Evolutionary conservation across 148 eudicot genomes (phyloP), one percentile per base, ranked within the genome.

Genomic region (Silene latifolia): DNA sequence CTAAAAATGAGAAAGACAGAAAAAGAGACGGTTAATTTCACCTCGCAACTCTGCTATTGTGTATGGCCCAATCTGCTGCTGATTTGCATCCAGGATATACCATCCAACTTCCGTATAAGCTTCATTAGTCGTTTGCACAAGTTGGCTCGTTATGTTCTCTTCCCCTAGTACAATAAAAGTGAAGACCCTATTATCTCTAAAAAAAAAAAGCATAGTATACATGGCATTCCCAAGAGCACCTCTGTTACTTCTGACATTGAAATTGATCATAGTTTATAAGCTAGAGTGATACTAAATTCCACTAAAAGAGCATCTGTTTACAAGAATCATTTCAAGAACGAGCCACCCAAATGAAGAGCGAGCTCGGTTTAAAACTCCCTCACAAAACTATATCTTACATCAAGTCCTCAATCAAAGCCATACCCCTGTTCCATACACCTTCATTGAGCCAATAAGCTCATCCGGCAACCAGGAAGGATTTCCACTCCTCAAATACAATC

Each of bases 21-120:
- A 85, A 82, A 76, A 63, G 63, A 44, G 74, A 54, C 72, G 63
- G 59, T 68, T 72, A 79, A 78, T 63, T 86, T 84, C 69, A 92
- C 98, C 96, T 23, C 82, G 84, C 81, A 94, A 79, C 74, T 94
- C 98, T 42, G 85, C 70, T 44, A 82, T 67, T 21, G 98, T 79
- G 74, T 94, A 94, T 39, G 97, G 98, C 48, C 98, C 98, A 75
- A 94, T 67, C 27, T 85, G 92, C 72, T 94, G 91, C 70, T 84
- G 89, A 74, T 79, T 87, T 80, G 85, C 85, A 73, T 85, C 93
- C 47, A 92, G 85, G 60, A 94, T 85, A 74, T 85, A 94, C 98
- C 98, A 94, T 51, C 97, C 97, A 58, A 84, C 78, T 78, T 86
- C 90, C 54, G 87, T 77, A 60, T 51, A 71, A 46, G 83, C 77